These are phyloP conservation scores for Penstemon barbatus DNA, from an alignment of 257 asterid genomes.

Conservation along the genomic window DNA sequence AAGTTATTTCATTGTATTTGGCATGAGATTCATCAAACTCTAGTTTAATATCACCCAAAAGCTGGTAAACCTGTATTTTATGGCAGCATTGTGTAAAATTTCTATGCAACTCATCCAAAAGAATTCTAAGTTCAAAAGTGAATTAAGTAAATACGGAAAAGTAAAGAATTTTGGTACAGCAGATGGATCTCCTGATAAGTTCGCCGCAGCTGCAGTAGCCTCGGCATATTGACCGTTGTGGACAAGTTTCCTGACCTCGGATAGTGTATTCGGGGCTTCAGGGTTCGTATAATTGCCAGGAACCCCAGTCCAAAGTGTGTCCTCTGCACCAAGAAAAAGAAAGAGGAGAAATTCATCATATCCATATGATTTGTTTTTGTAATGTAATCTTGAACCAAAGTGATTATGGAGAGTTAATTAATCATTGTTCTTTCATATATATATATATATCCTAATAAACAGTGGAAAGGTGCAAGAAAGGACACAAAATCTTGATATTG, in stretches of 20 bases:
- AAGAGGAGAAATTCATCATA: background rate
- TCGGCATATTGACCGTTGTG: conserved; percentile 49
- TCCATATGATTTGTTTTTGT: background rate
- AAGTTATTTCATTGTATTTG: conserved; percentile 43
- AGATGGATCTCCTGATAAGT: conserved; percentile 50
- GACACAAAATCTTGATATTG: background rate
- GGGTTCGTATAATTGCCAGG: conserved; percentile 63
- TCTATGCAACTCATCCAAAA: background rate
- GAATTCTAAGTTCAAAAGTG: background rate
- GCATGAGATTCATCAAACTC: conserved; percentile 56
- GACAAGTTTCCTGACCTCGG: conserved; percentile 68
- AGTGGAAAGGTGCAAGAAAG: background rate
- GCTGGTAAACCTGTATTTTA: conserved; percentile 71
- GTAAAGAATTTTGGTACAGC: conserved; percentile 43
- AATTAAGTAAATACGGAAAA: background rate
- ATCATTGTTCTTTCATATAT: background rate
- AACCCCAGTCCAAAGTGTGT: conserved; percentile 79
- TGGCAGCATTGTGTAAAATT: background rate
- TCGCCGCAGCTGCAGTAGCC: conserved; percentile 58
- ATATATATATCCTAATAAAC: background rate
- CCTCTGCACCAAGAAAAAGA: conserved; percentile 52
- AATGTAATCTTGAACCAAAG: background rate
- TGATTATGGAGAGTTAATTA: background rate
- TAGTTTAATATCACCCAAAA: conserved; percentile 72
- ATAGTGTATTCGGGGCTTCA: conserved; percentile 42